phyloP scores from a whole-genome alignment of 768 basidiomycete species.

The Neoboletus subvelutipes region DNA sequence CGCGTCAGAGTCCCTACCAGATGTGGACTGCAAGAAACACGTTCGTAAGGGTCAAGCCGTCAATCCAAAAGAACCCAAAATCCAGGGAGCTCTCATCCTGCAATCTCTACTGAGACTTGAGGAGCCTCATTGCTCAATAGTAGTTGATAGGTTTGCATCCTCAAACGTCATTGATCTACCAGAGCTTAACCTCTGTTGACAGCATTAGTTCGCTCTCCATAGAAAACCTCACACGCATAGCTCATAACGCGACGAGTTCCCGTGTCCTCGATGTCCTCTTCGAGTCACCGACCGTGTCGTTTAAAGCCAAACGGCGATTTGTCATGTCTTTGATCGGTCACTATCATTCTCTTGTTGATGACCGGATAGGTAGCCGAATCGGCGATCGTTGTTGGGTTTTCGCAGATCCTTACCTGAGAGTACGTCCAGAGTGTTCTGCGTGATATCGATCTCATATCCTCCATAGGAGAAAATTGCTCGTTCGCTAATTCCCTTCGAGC shows the following conservation, averaged over 20 bases:
- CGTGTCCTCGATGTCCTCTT: conserved; percentile 80
- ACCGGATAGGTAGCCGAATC: conserved; percentile 87
- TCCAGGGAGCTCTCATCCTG: conserved; percentile 82
- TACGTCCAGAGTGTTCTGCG: conserved; percentile 29
- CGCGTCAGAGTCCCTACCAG: conserved; percentile 7
- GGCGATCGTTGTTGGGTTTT: conserved; percentile 89
- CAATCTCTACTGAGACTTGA: conserved; percentile 77
- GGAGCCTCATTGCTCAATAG: conserved; percentile 62
- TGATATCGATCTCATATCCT: conserved; percentile 5
- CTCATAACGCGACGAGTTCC: conserved; percentile 67
- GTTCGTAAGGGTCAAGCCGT: conserved; percentile 18
- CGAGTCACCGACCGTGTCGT: conserved; percentile 61
- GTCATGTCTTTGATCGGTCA: conserved; percentile 75
- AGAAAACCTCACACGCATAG: conserved; percentile 56
- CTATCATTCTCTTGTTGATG: conserved; percentile 80
- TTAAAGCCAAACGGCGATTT: conserved; percentile 66
- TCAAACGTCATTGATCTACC: background rate
- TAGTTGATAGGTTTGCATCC: conserved; percentile 62
- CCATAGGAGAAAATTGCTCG: conserved; percentile 87
- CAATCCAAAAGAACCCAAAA: conserved; percentile 59
- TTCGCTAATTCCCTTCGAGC: conserved; percentile 70
- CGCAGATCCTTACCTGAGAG: conserved; percentile 92
- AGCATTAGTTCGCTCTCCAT: conserved; percentile 61
- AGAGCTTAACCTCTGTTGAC: conserved; percentile 10
- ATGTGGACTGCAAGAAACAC: conserved; percentile 13